These are phyloP conservation scores for Pseudocercospora cruenta DNA, from an alignment of 2,329 filamentous ascomycete species.

Conservation along the genomic window DNA sequence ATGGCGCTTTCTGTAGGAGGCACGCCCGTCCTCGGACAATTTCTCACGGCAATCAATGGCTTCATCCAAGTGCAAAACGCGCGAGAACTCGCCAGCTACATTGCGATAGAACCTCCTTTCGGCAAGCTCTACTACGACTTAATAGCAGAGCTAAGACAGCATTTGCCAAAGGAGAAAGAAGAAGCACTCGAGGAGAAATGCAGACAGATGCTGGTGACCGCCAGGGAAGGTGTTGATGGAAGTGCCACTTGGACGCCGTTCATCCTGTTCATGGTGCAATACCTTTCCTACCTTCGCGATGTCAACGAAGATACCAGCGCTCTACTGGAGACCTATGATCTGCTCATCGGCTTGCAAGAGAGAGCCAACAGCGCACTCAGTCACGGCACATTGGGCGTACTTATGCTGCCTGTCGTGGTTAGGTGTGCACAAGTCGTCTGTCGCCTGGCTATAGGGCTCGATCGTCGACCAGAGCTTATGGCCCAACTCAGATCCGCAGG, in stretches of 20 bases:
- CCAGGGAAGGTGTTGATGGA: conserved; percentile 66
- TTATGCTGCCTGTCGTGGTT: conserved; percentile 83
- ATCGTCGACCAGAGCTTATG: conserved; percentile 77
- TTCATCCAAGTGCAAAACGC: conserved; percentile 68
- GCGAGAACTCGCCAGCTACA: conserved; percentile 66
- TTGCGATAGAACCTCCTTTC: conserved; percentile 74
- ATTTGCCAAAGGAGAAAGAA: conserved; percentile 55
- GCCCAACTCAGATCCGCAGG: conserved; percentile 54
- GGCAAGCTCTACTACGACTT: conserved; percentile 69
- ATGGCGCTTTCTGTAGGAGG: conserved; percentile 17
- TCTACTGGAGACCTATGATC: conserved; percentile 72
- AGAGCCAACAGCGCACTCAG: conserved; percentile 76
- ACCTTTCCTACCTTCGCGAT: conserved; percentile 79
- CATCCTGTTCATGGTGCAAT: conserved; percentile 77
- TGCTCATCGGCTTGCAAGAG: conserved; percentile 75
- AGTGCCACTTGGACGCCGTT: conserved; percentile 76
- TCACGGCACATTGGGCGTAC: conserved; percentile 75
- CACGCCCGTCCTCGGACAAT: conserved; percentile 58
- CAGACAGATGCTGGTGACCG: conserved; percentile 65
- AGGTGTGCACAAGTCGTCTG: conserved; percentile 79
- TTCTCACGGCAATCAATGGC: conserved; percentile 66
- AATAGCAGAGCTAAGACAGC: conserved; percentile 65
- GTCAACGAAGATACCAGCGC: conserved; percentile 78
- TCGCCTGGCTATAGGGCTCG: conserved; percentile 80
- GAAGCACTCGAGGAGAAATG: conserved; percentile 66